phyloP scores from a whole-genome alignment of 495 filamentous ascomycete species.

The Trypethelium eluteriae region DNA sequence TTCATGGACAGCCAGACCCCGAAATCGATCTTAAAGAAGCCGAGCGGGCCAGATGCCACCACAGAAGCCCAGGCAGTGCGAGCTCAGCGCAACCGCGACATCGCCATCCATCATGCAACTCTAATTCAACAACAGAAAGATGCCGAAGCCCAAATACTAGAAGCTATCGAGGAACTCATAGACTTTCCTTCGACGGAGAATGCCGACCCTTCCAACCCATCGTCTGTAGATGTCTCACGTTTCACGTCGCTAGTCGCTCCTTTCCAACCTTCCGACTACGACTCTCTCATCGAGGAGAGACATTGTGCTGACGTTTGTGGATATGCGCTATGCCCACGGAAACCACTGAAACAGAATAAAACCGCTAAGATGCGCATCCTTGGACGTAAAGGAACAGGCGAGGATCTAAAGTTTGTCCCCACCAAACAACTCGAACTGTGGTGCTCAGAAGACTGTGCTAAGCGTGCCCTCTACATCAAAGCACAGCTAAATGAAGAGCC shows the following conservation, averaged over 20 bases:
- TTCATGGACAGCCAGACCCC: slow-evolving; percentile 6
- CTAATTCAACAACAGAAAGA: slow-evolving; percentile 70
- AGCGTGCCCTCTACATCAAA: slow-evolving; percentile 71
- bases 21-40: slow-evolving; percentile 47
- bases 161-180: slow-evolving; percentile 58
- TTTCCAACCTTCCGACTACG: slow-evolving; percentile 84
- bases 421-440: slow-evolving; percentile 70
- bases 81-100: slow-evolving; percentile 48
- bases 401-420: slow-evolving; percentile 51
- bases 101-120: slow-evolving; percentile 72
- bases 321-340: slow-evolving; percentile 65
- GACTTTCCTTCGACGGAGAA: slow-evolving; percentile 47
- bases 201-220: slow-evolving; percentile 52
- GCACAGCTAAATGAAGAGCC: slow-evolving; percentile 75
- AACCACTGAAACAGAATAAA: slow-evolving; percentile 42
- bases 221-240: slow-evolving; percentile 44
- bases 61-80: slow-evolving; percentile 31
- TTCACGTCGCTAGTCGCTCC: slow-evolving; percentile 54
- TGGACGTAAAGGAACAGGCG: slow-evolving; percentile 44
- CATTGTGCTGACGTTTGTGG: slow-evolving; percentile 73
- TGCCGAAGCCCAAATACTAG: slow-evolving; percentile 62
- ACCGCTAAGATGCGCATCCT: slow-evolving; percentile 45
- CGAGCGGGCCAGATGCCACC: slow-evolving; percentile 35
- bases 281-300: slow-evolving; percentile 76
- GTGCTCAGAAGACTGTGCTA: slow-evolving; percentile 74